Conservation (phyloP, 2,329 filamentous ascomycete genomes). For the Aureobasidium zeae region DNA sequence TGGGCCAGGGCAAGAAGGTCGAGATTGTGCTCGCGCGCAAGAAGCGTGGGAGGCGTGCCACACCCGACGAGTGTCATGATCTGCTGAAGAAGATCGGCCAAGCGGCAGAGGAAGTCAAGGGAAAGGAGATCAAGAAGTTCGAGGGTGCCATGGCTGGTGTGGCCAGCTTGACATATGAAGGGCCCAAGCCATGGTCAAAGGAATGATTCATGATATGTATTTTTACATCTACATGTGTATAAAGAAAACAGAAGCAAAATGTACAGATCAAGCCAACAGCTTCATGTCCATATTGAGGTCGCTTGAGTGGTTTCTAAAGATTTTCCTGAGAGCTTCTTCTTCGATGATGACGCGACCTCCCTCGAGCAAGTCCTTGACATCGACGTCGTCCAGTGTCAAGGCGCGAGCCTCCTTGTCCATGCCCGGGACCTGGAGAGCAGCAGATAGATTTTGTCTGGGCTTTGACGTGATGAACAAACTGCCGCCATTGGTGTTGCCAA, state of each 20-base stretch:
- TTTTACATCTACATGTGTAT: too few relatives aligned
- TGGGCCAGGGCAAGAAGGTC: slow-evolving; percentile 66
- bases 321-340: slow-evolving; percentile 63
- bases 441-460: slow-evolving; percentile 53
- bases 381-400: slow-evolving; percentile 66
- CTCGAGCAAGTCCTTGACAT: slow-evolving; percentile 90
- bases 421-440: slow-evolving; percentile 52
- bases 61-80: slow-evolving; percentile 49
- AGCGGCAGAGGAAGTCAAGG: slow-evolving; percentile 34
- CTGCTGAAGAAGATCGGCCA: slow-evolving; percentile 46
- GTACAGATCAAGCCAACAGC: not conserved
- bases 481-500: slow-evolving; percentile 58
- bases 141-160: slow-evolving; percentile 40
- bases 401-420: slow-evolving; percentile 59
- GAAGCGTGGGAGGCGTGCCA: slow-evolving; percentile 52
- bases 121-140: slow-evolving; percentile 38
- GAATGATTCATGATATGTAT: too few relatives aligned
- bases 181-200: slow-evolving; percentile 19
- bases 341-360: slow-evolving; percentile 80
- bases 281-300: slow-evolving; percentile 35
- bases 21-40: slow-evolving; percentile 64
- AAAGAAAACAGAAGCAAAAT: too few relatives aligned
- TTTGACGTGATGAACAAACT: slow-evolving; percentile 65
- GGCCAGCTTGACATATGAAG: slow-evolving; percentile 40
- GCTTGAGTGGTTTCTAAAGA: slow-evolving; percentile 64